Conservation (phyloP, 2,329 filamentous ascomycete species). For the Ophiocordyceps polyrhachis-furcata region DNA sequence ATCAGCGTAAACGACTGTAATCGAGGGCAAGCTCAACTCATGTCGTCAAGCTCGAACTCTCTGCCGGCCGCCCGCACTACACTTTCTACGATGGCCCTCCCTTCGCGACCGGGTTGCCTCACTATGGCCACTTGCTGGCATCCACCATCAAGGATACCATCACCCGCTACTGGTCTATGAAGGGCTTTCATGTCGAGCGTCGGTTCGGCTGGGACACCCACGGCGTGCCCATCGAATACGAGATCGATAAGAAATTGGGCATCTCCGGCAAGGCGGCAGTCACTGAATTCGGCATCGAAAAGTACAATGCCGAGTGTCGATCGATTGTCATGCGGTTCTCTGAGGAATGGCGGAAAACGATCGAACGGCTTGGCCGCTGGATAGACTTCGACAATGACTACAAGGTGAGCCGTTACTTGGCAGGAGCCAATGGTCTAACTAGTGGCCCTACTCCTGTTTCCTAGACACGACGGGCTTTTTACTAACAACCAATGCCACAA, state of each 20-base stretch:
- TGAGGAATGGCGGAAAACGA: constrained; percentile 69
- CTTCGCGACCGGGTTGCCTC: constrained; percentile 53
- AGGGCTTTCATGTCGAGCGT: constrained; percentile 78
- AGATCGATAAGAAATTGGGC: constrained; percentile 90
- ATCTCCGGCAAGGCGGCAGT: constrained; percentile 81
- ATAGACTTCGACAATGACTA: constrained; percentile 97
- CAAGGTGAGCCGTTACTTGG: constrained; percentile 37
- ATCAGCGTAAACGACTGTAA: not conserved
- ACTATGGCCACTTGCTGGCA: constrained; percentile 59
- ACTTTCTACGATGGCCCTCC: constrained; percentile 88
- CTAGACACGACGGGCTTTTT: too few relatives aligned
- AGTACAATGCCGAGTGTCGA: constrained; percentile 82
- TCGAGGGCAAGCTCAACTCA: not conserved
- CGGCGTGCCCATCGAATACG: constrained; percentile 85
- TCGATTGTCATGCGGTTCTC: constrained; percentile 88
- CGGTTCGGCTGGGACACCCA: constrained; percentile 93
- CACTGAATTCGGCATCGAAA: constrained; percentile 64
- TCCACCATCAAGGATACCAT: constrained; percentile 97
- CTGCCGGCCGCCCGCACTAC: constrained; percentile 64
- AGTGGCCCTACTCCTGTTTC: not conserved
- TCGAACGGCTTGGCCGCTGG: constrained; percentile 82
- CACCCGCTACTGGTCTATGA: constrained; percentile 94
- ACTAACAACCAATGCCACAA: not conserved
- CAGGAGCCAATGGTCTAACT: not conserved
- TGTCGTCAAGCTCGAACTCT: constrained; percentile 45